These are phyloP conservation scores for Penicillium maclennaniae DNA, from an alignment of 495 filamentous ascomycete genomes.

Conservation along the genomic window DNA sequence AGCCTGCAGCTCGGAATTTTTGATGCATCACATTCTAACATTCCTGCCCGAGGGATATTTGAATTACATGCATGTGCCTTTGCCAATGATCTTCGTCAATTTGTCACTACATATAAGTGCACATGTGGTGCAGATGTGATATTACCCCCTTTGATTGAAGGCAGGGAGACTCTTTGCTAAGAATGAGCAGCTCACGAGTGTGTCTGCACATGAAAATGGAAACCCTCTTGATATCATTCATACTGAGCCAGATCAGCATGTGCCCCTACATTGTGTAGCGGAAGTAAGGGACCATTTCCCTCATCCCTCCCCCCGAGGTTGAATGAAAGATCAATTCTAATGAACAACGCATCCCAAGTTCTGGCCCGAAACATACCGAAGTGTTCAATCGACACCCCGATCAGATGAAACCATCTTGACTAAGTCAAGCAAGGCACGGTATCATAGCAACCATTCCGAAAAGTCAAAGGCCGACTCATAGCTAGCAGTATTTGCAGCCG, in stretches of 20 bases:
- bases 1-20: not conserved
- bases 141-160: not conserved
- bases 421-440: not conserved
- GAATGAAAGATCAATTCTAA: not conserved
- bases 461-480: constrained; percentile 5
- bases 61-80: too few species aligned
- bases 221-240: too few species aligned
- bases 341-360: not conserved
- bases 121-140: not conserved
- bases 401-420: not conserved
- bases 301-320: too few species aligned
- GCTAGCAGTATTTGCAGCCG: not conserved
- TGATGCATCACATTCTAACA: constrained; percentile 5
- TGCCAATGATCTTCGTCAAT: too few species aligned
- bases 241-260: too few species aligned
- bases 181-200: not conserved
- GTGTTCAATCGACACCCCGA: not conserved
- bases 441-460: constrained; percentile 1
- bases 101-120: not conserved
- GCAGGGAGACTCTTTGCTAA: not conserved
- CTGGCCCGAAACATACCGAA: not conserved
- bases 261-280: not conserved
- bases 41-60: not conserved
- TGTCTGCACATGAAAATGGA: too few species aligned
- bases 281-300: not conserved